phyloP scores from a whole-genome alignment of 2,329 filamentous ascomycete species.

The Epichloe amarillans region DNA sequence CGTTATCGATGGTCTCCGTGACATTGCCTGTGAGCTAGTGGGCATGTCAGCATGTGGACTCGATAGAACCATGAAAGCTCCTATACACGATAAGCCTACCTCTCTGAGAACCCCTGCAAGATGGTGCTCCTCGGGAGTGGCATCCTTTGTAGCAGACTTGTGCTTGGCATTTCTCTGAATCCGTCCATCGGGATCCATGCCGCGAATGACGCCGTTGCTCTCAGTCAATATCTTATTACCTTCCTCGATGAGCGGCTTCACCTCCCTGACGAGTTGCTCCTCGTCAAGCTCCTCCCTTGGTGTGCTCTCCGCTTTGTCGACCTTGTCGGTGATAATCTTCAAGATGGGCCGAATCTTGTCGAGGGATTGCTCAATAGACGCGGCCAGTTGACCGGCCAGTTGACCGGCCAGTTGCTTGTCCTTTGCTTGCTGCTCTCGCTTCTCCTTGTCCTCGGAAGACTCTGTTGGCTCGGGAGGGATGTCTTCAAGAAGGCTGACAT shows the following conservation, averaged over 20 bases:
- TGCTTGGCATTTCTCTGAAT: conserved; percentile 79
- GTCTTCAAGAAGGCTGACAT: conserved; percentile 52
- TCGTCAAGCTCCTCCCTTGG: conserved; percentile 83
- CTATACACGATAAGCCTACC: conserved; percentile 16
- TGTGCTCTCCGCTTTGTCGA: conserved; percentile 67
- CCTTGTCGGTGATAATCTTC: conserved; percentile 74
- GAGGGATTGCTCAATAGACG: conserved; percentile 62
- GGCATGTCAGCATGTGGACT: too few relatives aligned
- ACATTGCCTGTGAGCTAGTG: conserved; percentile 60
- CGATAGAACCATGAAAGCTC: too few relatives aligned
- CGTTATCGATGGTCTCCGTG: conserved; percentile 70
- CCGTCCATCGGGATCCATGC: conserved; percentile 75
- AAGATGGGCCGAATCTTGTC: conserved; percentile 76
- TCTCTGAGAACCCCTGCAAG: conserved; percentile 79
- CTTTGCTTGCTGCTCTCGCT: conserved; percentile 41
- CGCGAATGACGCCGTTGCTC: conserved; percentile 74
- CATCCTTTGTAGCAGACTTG: conserved; percentile 55
- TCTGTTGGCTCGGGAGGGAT: conserved; percentile 38
- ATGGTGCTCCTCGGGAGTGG: conserved; percentile 61
- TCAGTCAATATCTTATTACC: conserved; percentile 71
- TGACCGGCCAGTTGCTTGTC: conserved; percentile 67
- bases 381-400: conserved; percentile 61
- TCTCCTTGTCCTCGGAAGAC: conserved; percentile 35
- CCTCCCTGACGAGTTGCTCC: conserved; percentile 72
- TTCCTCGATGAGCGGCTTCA: conserved; percentile 81